Base-by-base conservation (phyloP, 805 yeast genomes). In the Saturnispora ahearnii region DNA sequence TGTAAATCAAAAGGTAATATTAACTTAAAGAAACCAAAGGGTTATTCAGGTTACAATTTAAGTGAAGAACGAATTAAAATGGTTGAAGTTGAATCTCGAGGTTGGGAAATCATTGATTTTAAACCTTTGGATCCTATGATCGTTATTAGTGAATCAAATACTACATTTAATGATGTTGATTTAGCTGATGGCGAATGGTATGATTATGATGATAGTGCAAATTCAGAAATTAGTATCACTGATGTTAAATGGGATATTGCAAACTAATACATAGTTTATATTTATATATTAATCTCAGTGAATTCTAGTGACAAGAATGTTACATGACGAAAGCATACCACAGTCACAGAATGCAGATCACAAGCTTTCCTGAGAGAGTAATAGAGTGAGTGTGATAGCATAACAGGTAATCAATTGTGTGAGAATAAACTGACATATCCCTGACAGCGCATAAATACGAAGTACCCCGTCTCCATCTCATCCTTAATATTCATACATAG, bases 151-250 rank as follows among this genome's bases (percentile, higher is more conserved):
- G 81, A 77, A 12, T 63, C 77, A 2, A 22, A 28, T 12, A 41
- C 53, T 0, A 18, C 8, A 2, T 57, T 57, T 24, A 44, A 41
- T 10, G 60, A 59, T 2, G 76, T 88, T 26, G 93, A 84, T 50
- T 69, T 89, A 29, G 76, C 73, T 34, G 96, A 87, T 26, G 81
- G 78, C 48, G 98, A 93, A 62, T 90, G 96, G 90, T 93, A 82
- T 62, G 99, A 93, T 59, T 93, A 90, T 62, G 98, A 93, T 63
- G 98, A 93, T 50, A 78, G 81, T 56, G 82, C 84, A 7, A 77
- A 79, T 11, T 77, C 71, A 41, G 97, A 91, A 65, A 96, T 89
- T 18, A 79, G 90, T 22, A 76, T 93, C 13, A 80, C 85, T 1
- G 90, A 87, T 3, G 71, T 81, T n/a, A 61, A 66, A 41, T 90